Base-by-base conservation (phyloP, 495 filamentous ascomycete species). In the Apodospora peruviana region DNA sequence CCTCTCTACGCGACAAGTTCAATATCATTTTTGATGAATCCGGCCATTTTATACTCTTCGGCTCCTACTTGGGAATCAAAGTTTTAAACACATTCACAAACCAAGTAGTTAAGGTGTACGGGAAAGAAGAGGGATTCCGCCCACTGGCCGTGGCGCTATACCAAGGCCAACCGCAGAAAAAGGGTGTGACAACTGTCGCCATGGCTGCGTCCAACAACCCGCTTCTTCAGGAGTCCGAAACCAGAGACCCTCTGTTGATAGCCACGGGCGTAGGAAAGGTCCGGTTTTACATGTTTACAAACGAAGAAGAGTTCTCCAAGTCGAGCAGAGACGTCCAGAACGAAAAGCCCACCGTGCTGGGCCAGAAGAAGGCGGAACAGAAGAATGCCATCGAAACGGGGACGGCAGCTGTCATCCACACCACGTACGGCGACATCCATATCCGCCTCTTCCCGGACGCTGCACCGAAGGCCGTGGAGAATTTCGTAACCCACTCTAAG, bases 211-310 rank as follows among this genome's bases (percentile, higher is more conserved):
- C 86, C 40, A 83, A 77, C 54, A 99, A 99, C 61, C 93, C 93
- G 0, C 81, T 99, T 10, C 78, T 99, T 14, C 86, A 90, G 58
- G 93, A 96, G 70, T 88, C 93, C 16, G 90, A 96, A 68, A 80
- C 82, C 29, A 81, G 93, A 52, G 93, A 99, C 65, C 89, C 93
- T 0, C 89, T 97, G 65, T 76, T 99, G 17, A 71, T 94, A 36
- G 75, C 78, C 29, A 96, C 91, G 0, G 91, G 87, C 1, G 82
- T 84, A 20, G 87, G 83, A 52, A 99, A 96, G 66, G 80, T 87
- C 25, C 86, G 93, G 43, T 99, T 99, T 74, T 99, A 97, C 76
- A 88, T 96, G 78, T 99, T 95, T 69, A 95, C 87, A 45, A 95
- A 95, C 67, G 88, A 94, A 17, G 79, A 83, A 16, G 80, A 90